Base-by-base conservation (phyloP, 768 basidiomycete species). In the Pilatotrama ljubarskyi region DNA sequence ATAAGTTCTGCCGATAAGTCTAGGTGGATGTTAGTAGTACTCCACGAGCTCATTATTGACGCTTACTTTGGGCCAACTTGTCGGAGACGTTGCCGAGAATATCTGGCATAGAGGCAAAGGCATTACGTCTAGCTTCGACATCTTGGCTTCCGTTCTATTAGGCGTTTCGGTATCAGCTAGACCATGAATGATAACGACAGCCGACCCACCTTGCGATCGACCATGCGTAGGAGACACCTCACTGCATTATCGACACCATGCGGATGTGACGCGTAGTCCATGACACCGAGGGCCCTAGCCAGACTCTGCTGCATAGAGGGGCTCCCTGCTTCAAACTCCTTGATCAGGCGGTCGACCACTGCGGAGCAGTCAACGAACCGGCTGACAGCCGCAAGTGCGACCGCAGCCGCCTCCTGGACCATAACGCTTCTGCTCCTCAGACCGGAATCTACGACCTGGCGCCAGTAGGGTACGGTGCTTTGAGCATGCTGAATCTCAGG, bases 321-420 rank as follows among this genome's bases (percentile, higher is more conserved):
- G 14, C 77, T 71, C 44, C 82, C 82, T 41, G 74, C 72, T 50
- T 73, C 79, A 62, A 88, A 80, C 59, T 92, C 88, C 64, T 70
- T 75, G 63, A 89, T 86, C 72, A 90, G 79, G 70, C 86, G 91
- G 67, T 79, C 72, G 40, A 95, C 78, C 58, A 84, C 78, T 20
- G 68, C 66, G 2, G 85, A 82, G 65, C 85, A 89, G 65, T 93
- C 87, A 29, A 80, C 76, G 1, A 92, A 78, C 55, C 77, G 76
- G 71, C 92, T 95, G 58, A 91, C 74, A n/a, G 80, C 72, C 3
- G 82, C 80, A 77, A 93, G 81, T 6, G 90, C 88, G 24, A 70
- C 72, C 13, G 93, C 88, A 35, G 88, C 91, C 8, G 87, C 85
- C 65, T 90, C 85, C 73, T 95, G 95, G 3, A 90, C 90, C 15